Conservation (phyloP, 179 eudicot species). For the Carnegiea gigantea region DNA sequence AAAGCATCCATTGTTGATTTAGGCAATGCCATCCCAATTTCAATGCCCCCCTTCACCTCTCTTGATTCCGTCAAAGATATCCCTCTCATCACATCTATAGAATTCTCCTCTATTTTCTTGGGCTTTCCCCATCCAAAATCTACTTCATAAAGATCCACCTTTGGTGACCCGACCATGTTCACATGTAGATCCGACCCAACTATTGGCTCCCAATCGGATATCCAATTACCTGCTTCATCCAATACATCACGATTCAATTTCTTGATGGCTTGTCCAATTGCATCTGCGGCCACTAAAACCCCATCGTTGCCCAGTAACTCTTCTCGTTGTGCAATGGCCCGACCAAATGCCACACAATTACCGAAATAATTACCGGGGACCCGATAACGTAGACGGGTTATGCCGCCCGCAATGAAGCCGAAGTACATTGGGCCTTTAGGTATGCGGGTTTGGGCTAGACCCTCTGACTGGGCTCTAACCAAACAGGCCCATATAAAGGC, state of each 20-base stretch:
- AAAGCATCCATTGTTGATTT: constrained; percentile 39
- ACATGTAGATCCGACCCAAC: constrained; percentile 31
- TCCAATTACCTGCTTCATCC: constrained; percentile 32
- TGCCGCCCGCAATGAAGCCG: constrained; percentile 41
- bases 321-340: constrained; percentile 21
- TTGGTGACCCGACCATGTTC: constrained; percentile 50
- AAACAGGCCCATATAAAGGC: constrained; percentile 41
- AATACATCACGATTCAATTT: constrained; percentile 32
- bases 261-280: constrained; percentile 31
- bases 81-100: constrained; percentile 33
- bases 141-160: constrained; percentile 38
- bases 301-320: constrained; percentile 39
- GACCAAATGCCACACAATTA: constrained; percentile 46
- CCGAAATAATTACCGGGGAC: constrained; percentile 47
- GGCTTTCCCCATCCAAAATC: constrained; percentile 56
- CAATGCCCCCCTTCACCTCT: constrained; percentile 39
- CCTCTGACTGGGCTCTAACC: constrained; percentile 16
- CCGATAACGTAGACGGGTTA: constrained; percentile 35
- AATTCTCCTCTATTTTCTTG: constrained; percentile 37
- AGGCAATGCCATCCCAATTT: constrained; percentile 40
- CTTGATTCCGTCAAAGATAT: constrained; percentile 37
- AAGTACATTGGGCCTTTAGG: constrained; percentile 30
- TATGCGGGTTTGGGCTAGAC: background rate
- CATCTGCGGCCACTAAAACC: constrained; percentile 38
- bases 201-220: constrained; percentile 38